Base-by-base conservation (phyloP, 1,139 yeast species). In the Casaregolazyma suthepensis region DNA sequence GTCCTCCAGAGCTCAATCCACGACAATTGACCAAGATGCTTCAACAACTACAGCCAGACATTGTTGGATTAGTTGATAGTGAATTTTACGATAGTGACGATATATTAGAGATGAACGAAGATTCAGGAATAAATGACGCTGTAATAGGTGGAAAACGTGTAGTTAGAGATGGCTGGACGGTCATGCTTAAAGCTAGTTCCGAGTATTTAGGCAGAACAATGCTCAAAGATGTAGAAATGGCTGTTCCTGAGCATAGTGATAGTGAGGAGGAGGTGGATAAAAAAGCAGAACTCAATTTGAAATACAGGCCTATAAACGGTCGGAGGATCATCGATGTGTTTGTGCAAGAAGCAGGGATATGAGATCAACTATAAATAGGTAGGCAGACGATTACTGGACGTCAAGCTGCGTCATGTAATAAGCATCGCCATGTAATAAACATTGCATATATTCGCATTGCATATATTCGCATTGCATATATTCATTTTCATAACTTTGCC, bases 1-100 rank as follows among this genome's bases (percentile, higher is more conserved):
- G 43, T 18, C 53, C 52, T 5, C 48, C 52, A 12, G 48, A 38
- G n/a, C 43, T 53, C 13, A 45, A 52, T 15, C 43, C 42, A 3
- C 45, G 50, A 18, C 53, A 53, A 31, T 26, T 50, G 15, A 22
- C n/a, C 23, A 52, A 44, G 12, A 37, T 53, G 48, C 47, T 52
- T 17, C 26, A 23, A n/a, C 52, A 52, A 20, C 35, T 52, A 2
- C 38, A 48, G 20, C 44, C 50, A 5, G 46, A 44, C n/a, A 45
- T 52, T 26, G 38, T 40, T 3, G 50, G 44, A 13, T 23, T 48
- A 17, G 44, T 15, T 9, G 44, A 43, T 31, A 12, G 44, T 19
- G 44, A 31, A 31, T 15, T 10, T 15, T 35, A 31, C 12, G 31
- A 22, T 26, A 22, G 29, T 1, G 20, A 3, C 4, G 29, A 10